These are phyloP conservation scores for Adansonia digitata DNA, from an alignment of 345 rosid species.

Conservation along the genomic window DNA sequence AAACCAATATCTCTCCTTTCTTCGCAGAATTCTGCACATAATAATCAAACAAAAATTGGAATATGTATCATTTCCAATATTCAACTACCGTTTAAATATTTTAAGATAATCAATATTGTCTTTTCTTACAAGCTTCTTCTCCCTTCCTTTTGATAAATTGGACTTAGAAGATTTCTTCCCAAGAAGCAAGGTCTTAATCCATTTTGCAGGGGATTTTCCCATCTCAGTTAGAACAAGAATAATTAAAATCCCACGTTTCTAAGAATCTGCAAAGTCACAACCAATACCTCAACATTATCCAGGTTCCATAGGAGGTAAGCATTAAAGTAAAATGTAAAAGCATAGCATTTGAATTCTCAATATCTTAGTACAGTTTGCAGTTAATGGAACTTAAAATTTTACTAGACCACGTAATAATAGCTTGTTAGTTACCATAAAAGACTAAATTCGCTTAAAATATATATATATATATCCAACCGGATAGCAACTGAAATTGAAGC, in stretches of 20 bases:
- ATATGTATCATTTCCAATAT: background rate
- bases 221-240: constrained; percentile 22
- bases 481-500: background rate
- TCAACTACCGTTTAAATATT: background rate
- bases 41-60: constrained; percentile 5
- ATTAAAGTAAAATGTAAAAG: background rate
- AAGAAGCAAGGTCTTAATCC: constrained; percentile 61
- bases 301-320: background rate
- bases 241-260: constrained; percentile 7
- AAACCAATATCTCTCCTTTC: constrained; percentile 45
- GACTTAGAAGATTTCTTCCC: constrained; percentile 71
- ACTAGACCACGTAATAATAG: background rate
- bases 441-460: background rate
- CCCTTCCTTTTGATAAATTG: constrained; percentile 44
- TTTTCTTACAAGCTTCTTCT: constrained; percentile 41
- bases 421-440: background rate
- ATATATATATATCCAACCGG: background rate
- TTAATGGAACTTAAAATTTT: background rate
- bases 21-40: constrained; percentile 41
- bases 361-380: background rate
- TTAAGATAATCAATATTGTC: background rate
- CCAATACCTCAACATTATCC: background rate
- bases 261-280: background rate
- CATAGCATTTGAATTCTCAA: background rate
- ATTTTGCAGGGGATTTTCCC: constrained; percentile 80